Base-by-base conservation (phyloP, 2,329 filamentous ascomycete genomes). In the Pyrenochaeta sp. region DNA sequence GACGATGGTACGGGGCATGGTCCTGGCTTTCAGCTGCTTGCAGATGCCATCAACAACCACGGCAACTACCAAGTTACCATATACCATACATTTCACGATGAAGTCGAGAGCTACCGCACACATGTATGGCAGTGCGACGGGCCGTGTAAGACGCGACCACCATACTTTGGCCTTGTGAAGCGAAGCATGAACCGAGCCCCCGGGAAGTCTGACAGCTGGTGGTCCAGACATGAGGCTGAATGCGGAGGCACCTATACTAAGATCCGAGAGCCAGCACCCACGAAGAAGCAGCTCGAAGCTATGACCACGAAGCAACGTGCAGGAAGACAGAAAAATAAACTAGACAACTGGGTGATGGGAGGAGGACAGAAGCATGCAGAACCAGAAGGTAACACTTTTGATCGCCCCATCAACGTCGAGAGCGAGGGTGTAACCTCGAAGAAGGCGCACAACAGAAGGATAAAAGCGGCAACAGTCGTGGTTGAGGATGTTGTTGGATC, bases 101-200 rank as follows among this genome's bases (percentile, higher is more conserved):
- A 82, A 61, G 79, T 82, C 12, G 78, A 81, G 22, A 79, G 75
- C 65, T 82, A 78, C 56, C 71, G 79, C 19, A 81, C 78, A 7
- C 80, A 82, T 61, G 65, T 81, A 25, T 82, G 79, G 80, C 73
- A 78, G 56, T 81, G 80, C 56, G 65, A 79, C 52, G 79, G 80
- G 8, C 72, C 73, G 12, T 82, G 80, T 58, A 73, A 69, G 48
- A 54, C 54, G 3, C 69, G 60, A 49, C 67, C 79, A 7, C 80
- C 79, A 2, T 81, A 73, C 64, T 81, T 81, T 62, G 80, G 80
- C 0, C 61, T 80, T 2, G 79, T 82, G 19, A 81, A 81, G 67
- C 68, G 80, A n/a, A 76, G 73, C 47, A 82, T 81, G 80, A 81
- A 82, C 61, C 68, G 80, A 32, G 58, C 79, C 8, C 80, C 79